These are phyloP conservation scores for Tranzscheliella williamsii DNA, from an alignment of 1,284 basidiomycete species.

Conservation along the genomic window DNA sequence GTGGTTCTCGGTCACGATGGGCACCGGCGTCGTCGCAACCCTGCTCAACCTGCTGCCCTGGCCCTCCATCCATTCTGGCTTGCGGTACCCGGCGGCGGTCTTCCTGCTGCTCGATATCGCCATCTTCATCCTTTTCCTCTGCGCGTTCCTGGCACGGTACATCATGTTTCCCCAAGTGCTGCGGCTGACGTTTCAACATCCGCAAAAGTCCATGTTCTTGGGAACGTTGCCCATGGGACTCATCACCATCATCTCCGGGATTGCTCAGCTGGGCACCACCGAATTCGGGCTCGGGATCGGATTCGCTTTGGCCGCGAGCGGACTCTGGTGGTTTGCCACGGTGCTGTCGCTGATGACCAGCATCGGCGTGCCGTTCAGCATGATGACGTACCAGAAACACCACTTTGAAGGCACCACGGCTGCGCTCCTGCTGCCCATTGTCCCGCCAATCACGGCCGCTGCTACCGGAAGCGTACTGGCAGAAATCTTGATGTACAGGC, in stretches of 20 bases:
- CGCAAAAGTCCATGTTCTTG: conserved; percentile 46
- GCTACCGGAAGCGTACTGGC: conserved; percentile 37
- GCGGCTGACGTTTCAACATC: conserved; percentile 49
- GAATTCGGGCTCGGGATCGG: conserved; percentile 37
- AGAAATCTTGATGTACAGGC: conserved; percentile 31
- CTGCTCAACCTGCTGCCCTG: conserved; percentile 41
- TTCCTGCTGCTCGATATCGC: conserved; percentile 36
- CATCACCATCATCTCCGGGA: conserved; percentile 45
- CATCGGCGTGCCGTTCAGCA: conserved; percentile 44
- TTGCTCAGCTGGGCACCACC: conserved; percentile 38
- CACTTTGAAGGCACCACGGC: conserved; percentile 49
- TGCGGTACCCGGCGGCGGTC: conserved; percentile 23
- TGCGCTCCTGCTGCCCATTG: conserved; percentile 44
- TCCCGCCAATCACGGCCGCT: conserved; percentile 50
- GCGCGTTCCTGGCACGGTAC: conserved; percentile 40
- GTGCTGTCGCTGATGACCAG: conserved; percentile 26
- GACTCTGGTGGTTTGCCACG: conserved; percentile 38
- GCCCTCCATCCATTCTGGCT: conserved; percentile 23
- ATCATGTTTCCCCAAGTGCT: conserved; percentile 48
- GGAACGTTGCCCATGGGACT: conserved; percentile 49
- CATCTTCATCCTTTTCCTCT: conserved; percentile 41
- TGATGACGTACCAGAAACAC: conserved; percentile 53
- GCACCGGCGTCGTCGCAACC: conserved; percentile 44
- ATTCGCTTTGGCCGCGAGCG: conserved; percentile 30
- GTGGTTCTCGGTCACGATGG: conserved; percentile 51